Percentiles rank a stretch among this genome's conserved stretches.
Evolutionary conservation across 805 yeast genomes (phyloP).

Genomic region (Brettanomyces bruxellensis): DNA sequence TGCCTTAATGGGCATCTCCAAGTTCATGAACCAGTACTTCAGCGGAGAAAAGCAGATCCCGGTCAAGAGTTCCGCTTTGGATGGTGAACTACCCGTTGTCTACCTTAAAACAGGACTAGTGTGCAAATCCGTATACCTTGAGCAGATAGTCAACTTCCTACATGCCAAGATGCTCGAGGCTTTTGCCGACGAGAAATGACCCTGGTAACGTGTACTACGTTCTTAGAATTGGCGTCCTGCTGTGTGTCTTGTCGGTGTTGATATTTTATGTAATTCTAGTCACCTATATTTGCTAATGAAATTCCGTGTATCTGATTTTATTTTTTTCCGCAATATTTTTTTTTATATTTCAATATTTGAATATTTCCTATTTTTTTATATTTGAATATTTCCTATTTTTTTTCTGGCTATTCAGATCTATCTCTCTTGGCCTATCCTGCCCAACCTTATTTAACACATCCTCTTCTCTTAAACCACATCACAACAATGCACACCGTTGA

Average conservation of each 20-base stretch:
- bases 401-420: not conserved
- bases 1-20: not conserved
- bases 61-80: not conserved
- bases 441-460: no score
- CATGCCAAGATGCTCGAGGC: constrained; percentile 10
- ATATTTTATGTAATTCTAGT: no score
- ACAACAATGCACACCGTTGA: constrained; percentile 19
- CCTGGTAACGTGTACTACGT: no score
- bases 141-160: constrained; percentile 9
- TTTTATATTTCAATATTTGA: no score
- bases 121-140: constrained; percentile 17
- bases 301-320: not conserved
- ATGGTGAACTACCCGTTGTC: constrained; percentile 9
- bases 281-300: not conserved
- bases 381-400: not conserved
- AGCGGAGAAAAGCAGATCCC: constrained; percentile 11
- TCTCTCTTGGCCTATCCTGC: not conserved
- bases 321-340: not conserved
- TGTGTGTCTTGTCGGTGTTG: no score
- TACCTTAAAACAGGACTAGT: constrained; percentile 18
- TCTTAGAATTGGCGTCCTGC: no score
- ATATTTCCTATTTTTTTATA: no score
- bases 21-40: constrained; percentile 9
- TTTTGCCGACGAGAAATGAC: not conserved
- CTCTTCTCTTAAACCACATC: not conserved